Conservation (phyloP, 805 yeast genomes). For the Saccharomycopsis schoenii region DNA sequence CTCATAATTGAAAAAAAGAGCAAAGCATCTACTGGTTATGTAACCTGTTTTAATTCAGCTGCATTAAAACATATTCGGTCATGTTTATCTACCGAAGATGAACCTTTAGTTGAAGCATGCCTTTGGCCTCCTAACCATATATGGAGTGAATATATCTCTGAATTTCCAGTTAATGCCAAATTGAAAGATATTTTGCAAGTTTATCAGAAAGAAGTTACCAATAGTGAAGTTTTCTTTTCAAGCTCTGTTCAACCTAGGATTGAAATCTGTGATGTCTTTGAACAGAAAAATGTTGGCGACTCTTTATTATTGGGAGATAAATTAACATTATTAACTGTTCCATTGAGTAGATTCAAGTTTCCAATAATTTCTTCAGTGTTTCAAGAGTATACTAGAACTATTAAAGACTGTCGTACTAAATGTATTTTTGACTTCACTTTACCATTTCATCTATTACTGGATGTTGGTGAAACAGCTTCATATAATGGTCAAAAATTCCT, state of each 20-base stretch:
- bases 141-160: slow-evolving; percentile 57
- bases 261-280: slow-evolving; percentile 35
- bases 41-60: slow-evolving; percentile 3
- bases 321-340: slow-evolving; percentile 50
- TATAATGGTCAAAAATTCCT: background rate
- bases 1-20: background rate
- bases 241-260: slow-evolving; percentile 32
- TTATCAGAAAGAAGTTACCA: slow-evolving; percentile 34
- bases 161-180: slow-evolving; percentile 42
- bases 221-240: slow-evolving; percentile 26
- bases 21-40: slow-evolving; percentile 10
- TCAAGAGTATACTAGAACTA: slow-evolving; percentile 39
- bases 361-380: slow-evolving; percentile 26
- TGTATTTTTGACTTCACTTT: slow-evolving; percentile 19
- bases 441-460: slow-evolving; percentile 21
- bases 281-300: slow-evolving; percentile 24
- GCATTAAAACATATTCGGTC: slow-evolving; percentile 28
- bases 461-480: background rate
- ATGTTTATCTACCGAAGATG: slow-evolving; percentile 42
- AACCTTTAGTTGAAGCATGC: slow-evolving; percentile 47
- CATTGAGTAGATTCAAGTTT: slow-evolving; percentile 30
- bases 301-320: slow-evolving; percentile 47
- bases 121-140: slow-evolving; percentile 74
- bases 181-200: slow-evolving; percentile 37
- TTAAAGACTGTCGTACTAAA: slow-evolving; percentile 28